Conservation (phyloP, 805 yeast genomes). For the Jamesozyma gamospora region DNA sequence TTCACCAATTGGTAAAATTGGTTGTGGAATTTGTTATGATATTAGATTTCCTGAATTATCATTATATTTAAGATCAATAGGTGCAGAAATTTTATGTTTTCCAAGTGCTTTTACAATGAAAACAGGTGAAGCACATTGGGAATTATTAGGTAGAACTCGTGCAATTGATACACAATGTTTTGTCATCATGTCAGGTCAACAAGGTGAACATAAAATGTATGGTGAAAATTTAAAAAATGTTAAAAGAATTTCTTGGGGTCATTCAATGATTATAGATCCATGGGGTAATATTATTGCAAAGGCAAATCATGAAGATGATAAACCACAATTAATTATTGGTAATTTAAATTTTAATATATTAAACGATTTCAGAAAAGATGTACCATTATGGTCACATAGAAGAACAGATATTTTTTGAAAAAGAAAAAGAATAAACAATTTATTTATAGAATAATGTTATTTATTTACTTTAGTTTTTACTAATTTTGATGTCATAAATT, state of each 20-base stretch:
- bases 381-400: conserved; percentile 75
- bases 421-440: too few species aligned
- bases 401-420: conserved; percentile 34
- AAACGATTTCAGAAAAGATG: conserved; percentile 45
- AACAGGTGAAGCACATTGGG: conserved; percentile 92
- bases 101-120: conserved; percentile 91
- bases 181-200: conserved; percentile 84
- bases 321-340: conserved; percentile 44
- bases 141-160: conserved; percentile 62
- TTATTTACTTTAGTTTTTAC: too few species aligned
- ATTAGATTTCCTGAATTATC: conserved; percentile 80
- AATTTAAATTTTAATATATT: conserved; percentile 51
- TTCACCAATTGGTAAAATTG: conserved; percentile 54
- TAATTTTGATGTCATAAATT: too few species aligned
- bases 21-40: conserved; percentile 75
- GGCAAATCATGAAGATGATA: conserved; percentile 36
- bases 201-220: conserved; percentile 56
- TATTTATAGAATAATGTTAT: too few species aligned
- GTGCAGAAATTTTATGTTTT: conserved; percentile 68
- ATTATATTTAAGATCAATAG: conserved; percentile 47
- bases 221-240: neutral
- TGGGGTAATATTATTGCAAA: conserved; percentile 75
- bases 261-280: conserved; percentile 76
- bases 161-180: conserved; percentile 85
- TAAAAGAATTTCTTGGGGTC: conserved; percentile 72